Percentiles rank a stretch among this genome's conserved stretches.
Evolutionary conservation across 2,329 filamentous ascomycete genomes (phyloP).

Genomic region (Xenoacremonium recifei): DNA sequence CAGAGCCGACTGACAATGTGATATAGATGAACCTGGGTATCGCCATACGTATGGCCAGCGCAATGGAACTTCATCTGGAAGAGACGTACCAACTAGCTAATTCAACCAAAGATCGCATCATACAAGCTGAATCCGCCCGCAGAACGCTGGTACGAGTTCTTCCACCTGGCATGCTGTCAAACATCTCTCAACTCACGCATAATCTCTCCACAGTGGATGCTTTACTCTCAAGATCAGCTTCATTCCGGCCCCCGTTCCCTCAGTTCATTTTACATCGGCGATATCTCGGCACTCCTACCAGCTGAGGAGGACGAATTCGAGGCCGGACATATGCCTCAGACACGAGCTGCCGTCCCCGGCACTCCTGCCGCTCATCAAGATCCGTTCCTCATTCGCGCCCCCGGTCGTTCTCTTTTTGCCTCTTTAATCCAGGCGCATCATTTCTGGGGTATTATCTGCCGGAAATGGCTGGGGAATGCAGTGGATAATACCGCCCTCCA

Average conservation of each 20-base stretch:
- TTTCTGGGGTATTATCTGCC: constrained; percentile 52
- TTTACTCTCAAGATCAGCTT: constrained; percentile 58
- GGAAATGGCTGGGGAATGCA: no score
- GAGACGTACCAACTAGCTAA: constrained; percentile 48
- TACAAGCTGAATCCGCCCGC: constrained; percentile 54
- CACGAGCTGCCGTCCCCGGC: constrained; percentile 52
- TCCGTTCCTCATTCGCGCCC: constrained; percentile 40
- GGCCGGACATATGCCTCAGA: constrained; percentile 43
- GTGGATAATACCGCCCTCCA: no score
- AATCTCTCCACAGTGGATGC: constrained; percentile 48
- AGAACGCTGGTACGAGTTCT: constrained; percentile 52
- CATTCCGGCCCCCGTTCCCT: constrained; percentile 52
- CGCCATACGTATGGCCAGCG: constrained; percentile 53
- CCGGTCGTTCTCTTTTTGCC: constrained; percentile 52
- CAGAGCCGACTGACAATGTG: no score
- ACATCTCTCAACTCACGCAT: constrained; percentile 5
- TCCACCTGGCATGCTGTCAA: not conserved
- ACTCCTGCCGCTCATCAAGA: constrained; percentile 49
- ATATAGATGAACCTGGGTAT: constrained; percentile 58
- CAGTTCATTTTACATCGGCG: constrained; percentile 48
- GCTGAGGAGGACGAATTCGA: constrained; percentile 53
- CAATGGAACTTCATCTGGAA: constrained; percentile 55
- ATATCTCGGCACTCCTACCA: constrained; percentile 55
- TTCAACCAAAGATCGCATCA: constrained; percentile 43
- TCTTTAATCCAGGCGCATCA: constrained; percentile 54